Evolutionary conservation across 1,284 basidiomycete species (phyloP).

Genomic region (Cryptococcus depauperatus): DNA sequence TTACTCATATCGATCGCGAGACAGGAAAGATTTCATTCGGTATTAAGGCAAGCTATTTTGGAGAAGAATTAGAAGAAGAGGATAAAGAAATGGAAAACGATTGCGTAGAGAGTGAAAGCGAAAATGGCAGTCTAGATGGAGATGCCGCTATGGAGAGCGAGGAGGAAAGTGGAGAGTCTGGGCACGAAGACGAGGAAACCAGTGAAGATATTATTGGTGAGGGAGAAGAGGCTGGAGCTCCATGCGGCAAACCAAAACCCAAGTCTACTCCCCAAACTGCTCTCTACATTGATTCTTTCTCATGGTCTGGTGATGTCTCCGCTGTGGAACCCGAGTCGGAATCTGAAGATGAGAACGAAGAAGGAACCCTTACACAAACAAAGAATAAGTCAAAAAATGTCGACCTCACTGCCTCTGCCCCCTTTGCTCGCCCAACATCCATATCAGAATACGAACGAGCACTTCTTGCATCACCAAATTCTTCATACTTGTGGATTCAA

Average conservation of each 20-base stretch:
- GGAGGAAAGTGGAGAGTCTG: constrained; percentile 2
- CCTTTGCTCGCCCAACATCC: constrained; percentile 76
- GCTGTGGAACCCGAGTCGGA: constrained; percentile 13
- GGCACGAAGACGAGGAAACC: constrained; percentile 19
- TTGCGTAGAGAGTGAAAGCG: constrained; percentile 50
- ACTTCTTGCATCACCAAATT: constrained; percentile 91
- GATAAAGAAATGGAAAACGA: constrained; percentile 36
- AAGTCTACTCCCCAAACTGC: constrained; percentile 29
- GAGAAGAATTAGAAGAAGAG: constrained; percentile 33
- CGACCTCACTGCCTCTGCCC: constrained; percentile 78
- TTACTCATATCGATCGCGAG: constrained; percentile 62
- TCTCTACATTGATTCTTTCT: constrained; percentile 49
- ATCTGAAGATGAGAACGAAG: constrained; percentile 18
- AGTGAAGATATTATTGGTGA: constrained; percentile 8
- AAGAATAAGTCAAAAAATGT: constrained; percentile 21
- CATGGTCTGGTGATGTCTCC: constrained; percentile 47
- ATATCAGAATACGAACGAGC: constrained; percentile 90
- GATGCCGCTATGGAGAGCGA: constrained; percentile 21
- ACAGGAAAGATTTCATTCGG: constrained; percentile 78
- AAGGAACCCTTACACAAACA: constrained; percentile 9
- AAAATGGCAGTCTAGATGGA: constrained; percentile 18
- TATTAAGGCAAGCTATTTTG: constrained; percentile 82
- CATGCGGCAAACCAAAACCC: constrained; percentile 19
- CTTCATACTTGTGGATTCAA: constrained; percentile 96
- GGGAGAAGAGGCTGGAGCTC: constrained; percentile 10